Conservation (phyloP, 768 basidiomycete species). For the Amanita phalloides region DNA sequence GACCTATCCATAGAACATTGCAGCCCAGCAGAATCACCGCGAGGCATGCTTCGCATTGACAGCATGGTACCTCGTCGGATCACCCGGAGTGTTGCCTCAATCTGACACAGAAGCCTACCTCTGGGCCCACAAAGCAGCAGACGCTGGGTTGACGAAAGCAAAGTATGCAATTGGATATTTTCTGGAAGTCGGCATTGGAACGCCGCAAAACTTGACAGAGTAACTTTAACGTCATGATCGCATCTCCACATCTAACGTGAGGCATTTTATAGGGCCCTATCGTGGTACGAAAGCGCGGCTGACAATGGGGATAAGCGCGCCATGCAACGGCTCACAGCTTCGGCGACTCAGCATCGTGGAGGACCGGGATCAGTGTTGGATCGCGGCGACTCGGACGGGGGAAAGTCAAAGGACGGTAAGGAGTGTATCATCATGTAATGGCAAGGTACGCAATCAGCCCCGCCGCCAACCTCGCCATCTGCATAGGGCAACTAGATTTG, state of each 20-base stretch:
- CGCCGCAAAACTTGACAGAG: constrained; percentile 53
- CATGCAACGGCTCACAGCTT: constrained; percentile 64
- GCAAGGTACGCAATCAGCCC: not conserved
- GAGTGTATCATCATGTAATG: constrained; percentile 84
- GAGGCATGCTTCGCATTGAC: constrained; percentile 98
- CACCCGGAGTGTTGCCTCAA: constrained; percentile 93
- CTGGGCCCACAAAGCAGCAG: constrained; percentile 95
- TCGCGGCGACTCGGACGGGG: constrained; percentile 35
- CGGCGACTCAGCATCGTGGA: constrained; percentile 45
- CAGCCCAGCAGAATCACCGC: constrained; percentile 92
- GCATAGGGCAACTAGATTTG: too few species aligned
- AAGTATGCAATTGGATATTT: constrained; percentile 99
- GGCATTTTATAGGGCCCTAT: constrained; percentile 40
- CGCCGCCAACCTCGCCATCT: too few species aligned
- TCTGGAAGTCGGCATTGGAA: constrained; percentile 89
- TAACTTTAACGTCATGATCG: constrained; percentile 26
- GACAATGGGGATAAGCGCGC: constrained; percentile 94
- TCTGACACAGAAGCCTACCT: constrained; percentile 97
- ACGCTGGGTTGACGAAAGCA: constrained; percentile 85
- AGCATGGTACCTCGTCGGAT: constrained; percentile 98
- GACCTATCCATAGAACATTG: constrained; percentile 66
- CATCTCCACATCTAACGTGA: constrained; percentile 2
- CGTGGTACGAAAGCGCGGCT: constrained; percentile 85
- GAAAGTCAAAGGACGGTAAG: constrained; percentile 38
- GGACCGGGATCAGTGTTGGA: constrained; percentile 52